phyloP scores from a whole-genome alignment of 2,329 filamentous ascomycete species.

The Apiospora marii region DNA sequence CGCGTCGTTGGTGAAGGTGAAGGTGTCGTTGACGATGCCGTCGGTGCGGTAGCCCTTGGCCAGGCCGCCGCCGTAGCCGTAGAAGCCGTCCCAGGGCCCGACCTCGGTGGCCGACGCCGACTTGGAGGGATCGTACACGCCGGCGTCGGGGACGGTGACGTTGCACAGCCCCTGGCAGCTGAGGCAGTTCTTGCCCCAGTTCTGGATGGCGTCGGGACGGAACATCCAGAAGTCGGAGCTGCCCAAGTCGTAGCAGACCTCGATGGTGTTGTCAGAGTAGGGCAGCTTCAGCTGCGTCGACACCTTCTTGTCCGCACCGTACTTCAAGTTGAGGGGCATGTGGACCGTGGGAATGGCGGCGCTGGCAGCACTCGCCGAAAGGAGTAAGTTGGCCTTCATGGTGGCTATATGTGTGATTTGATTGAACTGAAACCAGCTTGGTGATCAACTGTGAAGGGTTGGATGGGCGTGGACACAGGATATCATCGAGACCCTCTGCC shows the following conservation, averaged over 20 bases:
- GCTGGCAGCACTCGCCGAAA: slow-evolving; percentile 1
- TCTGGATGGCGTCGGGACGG: slow-evolving; percentile 27
- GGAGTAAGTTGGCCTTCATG: slow-evolving; percentile 12
- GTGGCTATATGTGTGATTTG: neutral
- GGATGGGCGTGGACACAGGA: neutral
- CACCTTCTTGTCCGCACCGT: slow-evolving; percentile 31
- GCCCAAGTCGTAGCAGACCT: slow-evolving; percentile 37
- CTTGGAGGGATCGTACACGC: slow-evolving; percentile 23
- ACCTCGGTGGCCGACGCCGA: slow-evolving; percentile 19
- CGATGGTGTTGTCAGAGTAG: slow-evolving; percentile 33
- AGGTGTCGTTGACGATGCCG: slow-evolving; percentile 35
- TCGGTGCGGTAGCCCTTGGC: slow-evolving; percentile 32
- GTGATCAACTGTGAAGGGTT: neutral
- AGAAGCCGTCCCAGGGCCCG: slow-evolving; percentile 23
- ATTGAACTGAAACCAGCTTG: neutral
- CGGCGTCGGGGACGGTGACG: slow-evolving; percentile 23
- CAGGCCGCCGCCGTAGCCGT: slow-evolving; percentile 31
- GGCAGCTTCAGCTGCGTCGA: slow-evolving; percentile 35
- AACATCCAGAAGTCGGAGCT: slow-evolving; percentile 37
- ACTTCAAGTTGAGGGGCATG: slow-evolving; percentile 26
- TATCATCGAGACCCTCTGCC: neutral
- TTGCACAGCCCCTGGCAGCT: slow-evolving; percentile 25
- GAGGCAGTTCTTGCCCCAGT: slow-evolving; percentile 26
- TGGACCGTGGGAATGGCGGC: slow-evolving; percentile 27
- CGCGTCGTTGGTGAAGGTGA: slow-evolving; percentile 34